Base-by-base conservation (phyloP, 495 filamentous ascomycete species). In the Penicillium diatomitis region DNA sequence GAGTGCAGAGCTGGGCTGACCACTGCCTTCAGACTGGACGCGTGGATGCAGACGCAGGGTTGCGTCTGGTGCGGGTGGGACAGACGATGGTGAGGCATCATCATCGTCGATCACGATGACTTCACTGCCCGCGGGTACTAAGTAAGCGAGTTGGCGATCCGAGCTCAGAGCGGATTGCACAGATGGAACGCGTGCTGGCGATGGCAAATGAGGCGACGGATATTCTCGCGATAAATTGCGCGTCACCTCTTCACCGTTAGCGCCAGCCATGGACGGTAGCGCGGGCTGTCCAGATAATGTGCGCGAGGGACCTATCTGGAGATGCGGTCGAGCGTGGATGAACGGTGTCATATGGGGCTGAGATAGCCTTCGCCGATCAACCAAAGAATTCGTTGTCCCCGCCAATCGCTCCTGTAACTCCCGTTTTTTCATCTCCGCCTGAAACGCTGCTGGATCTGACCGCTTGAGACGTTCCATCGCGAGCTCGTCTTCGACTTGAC, bases 391-490 rank as follows among this genome's bases (percentile, higher is more conserved):
- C 20, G 20, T 20, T 2, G 20, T 20, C 20, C 20, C 20, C 20
- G 20, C 20, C 20, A 20, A 20, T 20, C 20, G 20, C 20, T 20
- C 32, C 35, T 11, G 36, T 37, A 34, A 34, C 29, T 44, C 32
- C 4, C 46, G 48, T 41, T 40, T 45, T 37, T 41, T 42, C 8
- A 39, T 37, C 33, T 56, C 54, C 2, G 20, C 28, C 7, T 31
- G 11, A 41, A 66, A 77, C 9, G 62, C 68, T 10, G 28, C 47
- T 4, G 71, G 74, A 51, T 81, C 63, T 7, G 56, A 58, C 20
- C 75, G 76, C 51, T 65, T 69, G 9, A 78, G 60, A 8, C 62
- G 59, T 41, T 78, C 69, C 40, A 78, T 66, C 12, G 57, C 51
- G 7, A 73, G 44, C 44, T 73, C 55, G 44, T 71, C 46, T 32